Percentiles rank a stretch among this genome's conserved stretches.
Conservation (phyloP, 495 filamentous ascomycete genomes). For the Penicillium atrosanguineum region DNA sequence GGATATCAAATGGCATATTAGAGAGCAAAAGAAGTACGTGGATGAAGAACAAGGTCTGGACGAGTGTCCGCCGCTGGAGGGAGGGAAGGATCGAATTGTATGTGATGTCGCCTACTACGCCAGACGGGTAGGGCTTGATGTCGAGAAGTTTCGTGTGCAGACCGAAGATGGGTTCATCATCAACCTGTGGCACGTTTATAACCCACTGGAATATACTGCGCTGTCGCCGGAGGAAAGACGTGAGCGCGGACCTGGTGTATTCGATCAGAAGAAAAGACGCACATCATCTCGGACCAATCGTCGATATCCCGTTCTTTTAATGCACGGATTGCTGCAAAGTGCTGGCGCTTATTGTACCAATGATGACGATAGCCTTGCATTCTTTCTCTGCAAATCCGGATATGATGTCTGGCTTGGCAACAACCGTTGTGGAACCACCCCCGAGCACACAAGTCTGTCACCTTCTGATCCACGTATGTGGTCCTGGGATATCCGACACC, state of each 20-base stretch:
- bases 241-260: slow-evolving; percentile 33
- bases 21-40: slow-evolving; percentile 34
- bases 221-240: slow-evolving; percentile 37
- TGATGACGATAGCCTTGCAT: slow-evolving; percentile 86
- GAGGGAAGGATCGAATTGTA: slow-evolving; percentile 72
- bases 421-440: slow-evolving; percentile 84
- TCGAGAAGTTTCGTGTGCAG: slow-evolving; percentile 79
- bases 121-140: slow-evolving; percentile 79
- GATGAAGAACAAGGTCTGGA: slow-evolving; percentile 41
- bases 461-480: slow-evolving; percentile 89
- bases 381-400: slow-evolving; percentile 88
- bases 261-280: slow-evolving; percentile 21
- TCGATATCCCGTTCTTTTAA: slow-evolving; percentile 84
- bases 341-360: slow-evolving; percentile 87
- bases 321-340: slow-evolving; percentile 86
- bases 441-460: slow-evolving; percentile 67
- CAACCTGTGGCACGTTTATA: slow-evolving; percentile 83
- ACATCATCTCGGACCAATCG: slow-evolving; percentile 32
- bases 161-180: slow-evolving; percentile 96
- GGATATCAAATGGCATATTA: slow-evolving; percentile 58
- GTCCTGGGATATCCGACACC: slow-evolving; percentile 94
- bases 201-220: slow-evolving; percentile 68
- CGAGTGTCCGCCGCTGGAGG: slow-evolving; percentile 69
- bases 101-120: slow-evolving; percentile 88
- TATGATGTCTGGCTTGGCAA: slow-evolving; percentile 97